These are phyloP conservation scores for Ophiostoma quercus DNA, from an alignment of 2,329 filamentous ascomycete genomes.

Conservation along the genomic window DNA sequence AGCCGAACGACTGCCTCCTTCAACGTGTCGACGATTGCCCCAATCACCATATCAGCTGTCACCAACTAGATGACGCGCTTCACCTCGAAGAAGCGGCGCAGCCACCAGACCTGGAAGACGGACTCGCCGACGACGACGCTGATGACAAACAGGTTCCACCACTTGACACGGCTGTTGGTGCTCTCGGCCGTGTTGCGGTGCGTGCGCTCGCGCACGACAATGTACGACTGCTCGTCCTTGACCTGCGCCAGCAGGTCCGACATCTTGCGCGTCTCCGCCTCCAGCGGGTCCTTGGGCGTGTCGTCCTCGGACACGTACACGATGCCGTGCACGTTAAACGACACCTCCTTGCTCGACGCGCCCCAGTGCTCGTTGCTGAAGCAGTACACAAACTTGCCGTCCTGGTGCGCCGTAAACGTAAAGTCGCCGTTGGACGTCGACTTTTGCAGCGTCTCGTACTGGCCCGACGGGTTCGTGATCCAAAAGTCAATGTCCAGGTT, in stretches of 20 bases:
- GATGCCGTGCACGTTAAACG: conserved; percentile 97
- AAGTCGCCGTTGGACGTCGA: conserved; percentile 85
- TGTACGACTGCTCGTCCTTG: conserved; percentile 97
- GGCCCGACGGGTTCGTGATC: conserved; percentile 73
- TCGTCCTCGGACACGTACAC: conserved; percentile 93
- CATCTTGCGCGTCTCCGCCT: conserved; percentile 80
- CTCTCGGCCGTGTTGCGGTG: conserved; percentile 98
- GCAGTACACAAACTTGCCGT: conserved; percentile 93
- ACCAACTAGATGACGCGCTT: conserved; percentile 56
- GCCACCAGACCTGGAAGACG: conserved; percentile 98
- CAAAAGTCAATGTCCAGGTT: conserved; percentile 98
- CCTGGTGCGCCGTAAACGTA: conserved; percentile 76
- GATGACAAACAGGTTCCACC: conserved; percentile 98
- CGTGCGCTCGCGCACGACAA: conserved; percentile 87
- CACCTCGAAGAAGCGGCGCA: conserved; percentile 96
- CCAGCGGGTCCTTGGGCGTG: conserved; percentile 77
- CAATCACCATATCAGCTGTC: neutral
- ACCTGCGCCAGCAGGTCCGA: conserved; percentile 84
- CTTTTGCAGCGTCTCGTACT: conserved; percentile 74
- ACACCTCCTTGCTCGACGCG: conserved; percentile 93
- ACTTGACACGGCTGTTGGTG: conserved; percentile 95
- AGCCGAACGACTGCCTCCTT: neutral
- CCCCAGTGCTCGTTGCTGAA: conserved; percentile 99
- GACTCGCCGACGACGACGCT: conserved; percentile 83
- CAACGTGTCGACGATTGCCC: too few species aligned